Evolutionary conservation across 192 early-diverging fungal species (phyloP), one percentile per base, ranked within the genome.

Genomic region (Gigaspora rosea): DNA sequence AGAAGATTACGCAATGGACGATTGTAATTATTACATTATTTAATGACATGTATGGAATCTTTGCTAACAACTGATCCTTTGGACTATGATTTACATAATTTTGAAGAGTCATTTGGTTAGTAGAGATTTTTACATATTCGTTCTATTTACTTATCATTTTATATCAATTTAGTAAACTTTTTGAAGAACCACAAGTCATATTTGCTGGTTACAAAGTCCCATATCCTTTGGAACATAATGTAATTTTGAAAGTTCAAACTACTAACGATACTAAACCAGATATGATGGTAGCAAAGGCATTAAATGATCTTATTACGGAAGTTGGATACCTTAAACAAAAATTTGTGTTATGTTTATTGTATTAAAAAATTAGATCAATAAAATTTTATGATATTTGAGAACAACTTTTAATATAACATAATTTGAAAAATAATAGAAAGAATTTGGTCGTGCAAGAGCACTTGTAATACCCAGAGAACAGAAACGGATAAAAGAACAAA

Each of bases 1-100:
- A 80, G 98, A 99, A 81, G 98, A 99, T 85, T 97, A 99, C 80
- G 98, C 97, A 18, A 83, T 99, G 3, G 98, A n/a, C 82, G 96
- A 83, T 91, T 90, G 95, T 96, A 89, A 41, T 41, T 47, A 12
- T 46, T 10, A 36, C 15, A 50, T n/a, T 1, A 33, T 22, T 27
- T 51, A 52, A 51, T 2, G 22, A 18, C 7, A 27, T 1, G 27
- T 27, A 27, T 27, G 27, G 27, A 1, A 27, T 0, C 27, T 27
- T 27, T 27, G 27, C 27, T 27, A 27, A 27, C 27, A 27, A 27
- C 27, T 27, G 27, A 1, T 1, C 27, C 27, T 27, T 27, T 27
- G 27, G 27, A 27, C 27, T 27, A 27, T 27, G 27, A 27, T 27
- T 27, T 27, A 27, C 27, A 27, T 27, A 27, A 27, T 0, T 27